Evolutionary conservation across 768 basidiomycete genomes (phyloP).

Genomic region (Lactarius trivialis): DNA sequence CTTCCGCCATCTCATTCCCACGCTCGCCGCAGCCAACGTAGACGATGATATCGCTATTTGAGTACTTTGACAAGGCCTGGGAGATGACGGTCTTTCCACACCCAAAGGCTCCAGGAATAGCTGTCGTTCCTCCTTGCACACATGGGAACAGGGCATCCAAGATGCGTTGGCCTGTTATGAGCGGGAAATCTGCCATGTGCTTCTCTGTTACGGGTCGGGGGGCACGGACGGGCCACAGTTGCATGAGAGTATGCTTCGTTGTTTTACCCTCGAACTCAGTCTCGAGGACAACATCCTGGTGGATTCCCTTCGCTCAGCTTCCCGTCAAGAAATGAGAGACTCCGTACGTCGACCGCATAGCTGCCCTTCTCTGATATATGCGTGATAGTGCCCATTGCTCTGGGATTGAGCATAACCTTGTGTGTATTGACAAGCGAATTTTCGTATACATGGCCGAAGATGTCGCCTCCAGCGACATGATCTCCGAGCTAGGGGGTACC

Average conservation of each 20-base stretch:
- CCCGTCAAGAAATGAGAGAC: neutral
- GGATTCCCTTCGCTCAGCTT: constrained; percentile 1
- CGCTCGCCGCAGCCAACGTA: constrained; percentile 99
- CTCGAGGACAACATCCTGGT: constrained; percentile 88
- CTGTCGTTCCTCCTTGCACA: constrained; percentile 93
- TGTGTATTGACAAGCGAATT: constrained; percentile 96
- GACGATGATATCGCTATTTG: constrained; percentile 98
- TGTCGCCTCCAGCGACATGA: constrained; percentile 94
- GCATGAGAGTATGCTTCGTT: constrained; percentile 93
- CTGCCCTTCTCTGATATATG: constrained; percentile 90
- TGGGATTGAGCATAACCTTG: constrained; percentile 93
- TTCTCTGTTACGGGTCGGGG: constrained; percentile 96
- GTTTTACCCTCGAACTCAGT: constrained; percentile 96
- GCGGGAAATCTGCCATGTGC: constrained; percentile 83
- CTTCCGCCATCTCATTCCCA: constrained; percentile 98
- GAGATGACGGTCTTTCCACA: constrained; percentile 99
- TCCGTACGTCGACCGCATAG: constrained; percentile 75
- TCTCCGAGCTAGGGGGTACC: constrained; percentile 66
- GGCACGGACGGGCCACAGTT: constrained; percentile 98
- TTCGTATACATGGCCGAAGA: constrained; percentile 93
- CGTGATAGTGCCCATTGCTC: constrained; percentile 92
- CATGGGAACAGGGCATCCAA: constrained; percentile 98
- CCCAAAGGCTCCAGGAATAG: constrained; percentile 98
- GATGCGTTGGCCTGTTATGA: constrained; percentile 95
- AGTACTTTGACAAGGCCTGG: constrained; percentile 95